Evolutionary conservation across 2,329 filamentous ascomycete species (phyloP).

Genomic region (Microsporum canis): DNA sequence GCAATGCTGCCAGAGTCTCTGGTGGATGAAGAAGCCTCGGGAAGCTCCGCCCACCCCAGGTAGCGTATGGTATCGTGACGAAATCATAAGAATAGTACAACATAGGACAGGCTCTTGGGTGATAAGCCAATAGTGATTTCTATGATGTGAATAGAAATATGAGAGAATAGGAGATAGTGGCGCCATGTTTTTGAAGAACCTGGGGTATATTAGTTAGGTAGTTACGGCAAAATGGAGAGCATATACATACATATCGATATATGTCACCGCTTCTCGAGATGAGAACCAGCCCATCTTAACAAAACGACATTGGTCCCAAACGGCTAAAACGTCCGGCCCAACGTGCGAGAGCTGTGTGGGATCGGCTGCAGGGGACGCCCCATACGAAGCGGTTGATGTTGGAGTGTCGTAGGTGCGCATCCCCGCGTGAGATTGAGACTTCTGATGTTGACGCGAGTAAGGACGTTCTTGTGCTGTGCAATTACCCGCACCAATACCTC

Average conservation of each 20-base stretch:
- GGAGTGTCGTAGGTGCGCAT: constrained; percentile 30
- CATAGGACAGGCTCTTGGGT: constrained; percentile 43
- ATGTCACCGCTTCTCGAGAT: constrained; percentile 43
- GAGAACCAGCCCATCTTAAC: constrained; percentile 48
- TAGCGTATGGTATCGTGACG: constrained; percentile 41
- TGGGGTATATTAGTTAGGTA: constrained; percentile 13
- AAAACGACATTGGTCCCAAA: constrained; percentile 42
- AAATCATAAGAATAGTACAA: constrained; percentile 44
- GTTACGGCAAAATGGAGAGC: neutral
- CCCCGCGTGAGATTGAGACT: neutral
- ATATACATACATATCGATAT: constrained; percentile 38
- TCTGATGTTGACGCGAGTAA: constrained; percentile 17
- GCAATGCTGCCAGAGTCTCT: constrained; percentile 45
- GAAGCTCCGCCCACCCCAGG: constrained; percentile 36
- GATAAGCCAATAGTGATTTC: constrained; percentile 39
- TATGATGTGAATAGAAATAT: constrained; percentile 40
- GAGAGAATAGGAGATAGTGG: constrained; percentile 41
- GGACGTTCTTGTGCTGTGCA: constrained; percentile 12
- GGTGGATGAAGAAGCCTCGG: constrained; percentile 43
- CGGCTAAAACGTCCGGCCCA: constrained; percentile 29
- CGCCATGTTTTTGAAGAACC: constrained; percentile 42
- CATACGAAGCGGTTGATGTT: constrained; percentile 11
- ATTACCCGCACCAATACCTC: neutral
- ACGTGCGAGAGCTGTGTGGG: constrained; percentile 23
- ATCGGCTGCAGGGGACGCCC: constrained; percentile 16